Base-by-base conservation (phyloP, 192 early-diverging fungal genomes). In the Oehlia diaphana region DNA sequence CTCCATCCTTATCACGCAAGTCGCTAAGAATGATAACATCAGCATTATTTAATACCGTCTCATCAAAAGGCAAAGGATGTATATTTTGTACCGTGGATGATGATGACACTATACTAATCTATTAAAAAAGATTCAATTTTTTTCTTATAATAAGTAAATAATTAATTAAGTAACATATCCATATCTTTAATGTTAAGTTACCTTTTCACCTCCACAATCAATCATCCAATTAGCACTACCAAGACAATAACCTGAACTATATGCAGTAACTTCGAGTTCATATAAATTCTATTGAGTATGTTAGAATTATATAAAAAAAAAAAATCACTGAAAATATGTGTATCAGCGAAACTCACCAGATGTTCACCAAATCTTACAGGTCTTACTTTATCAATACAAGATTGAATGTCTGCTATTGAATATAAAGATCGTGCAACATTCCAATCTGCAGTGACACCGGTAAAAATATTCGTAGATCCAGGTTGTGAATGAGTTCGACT, bases 151-250 rank as follows among this genome's bases (percentile, higher is more conserved):
- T 35, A 72, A 23, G 21, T 2, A 62, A 72, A 33, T 44, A 44
- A 74, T 12, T 62, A 33, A 31, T 3, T 37, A 37, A 5, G 37
- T 37, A n/a, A 63, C 0, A 37, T 21, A 66, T 53, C 9, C 26
- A 26, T 26, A 26, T 26, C 3, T 5, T 42, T 21, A 65, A 76
- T 28, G 47, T 0, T 74, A 9, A 68, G 71, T n/a, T 83, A 84
- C 85, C 72, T 86, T 87, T 79, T 91, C 86, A 66, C 83, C 84
- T 26, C 86, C 91, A 81, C 87, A 88, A 81, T 92, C 91, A n/a
- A 95, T 84, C 5, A 88, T 82, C 94, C 94, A 95, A 81, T 94
- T 94, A 4, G 91, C 88, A 23, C 90, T 87, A 8, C 94, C 94
- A 61, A 95, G 87, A 68, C 88, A 90, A 82, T 92, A 91, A 9